Evolutionary conservation across 768 basidiomycete genomes (phyloP), one percentile per base, ranked within the genome.

Genomic region (Boletus speciosus): DNA sequence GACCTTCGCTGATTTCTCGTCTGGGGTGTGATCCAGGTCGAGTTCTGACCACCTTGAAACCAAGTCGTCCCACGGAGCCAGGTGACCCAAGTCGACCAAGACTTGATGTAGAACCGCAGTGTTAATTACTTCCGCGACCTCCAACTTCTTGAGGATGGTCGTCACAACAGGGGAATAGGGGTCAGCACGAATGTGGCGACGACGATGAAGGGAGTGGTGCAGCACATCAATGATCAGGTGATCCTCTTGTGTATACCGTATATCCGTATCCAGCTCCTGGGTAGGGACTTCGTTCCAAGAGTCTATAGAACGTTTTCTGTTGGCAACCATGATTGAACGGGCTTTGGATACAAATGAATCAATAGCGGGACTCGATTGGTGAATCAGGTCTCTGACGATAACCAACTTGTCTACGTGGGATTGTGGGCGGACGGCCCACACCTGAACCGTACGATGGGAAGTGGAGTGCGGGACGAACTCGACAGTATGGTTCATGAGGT

Each of bases 1-100:
- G n/a, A 70, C 42, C 61, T 65, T 57, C 67, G 67, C 36, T 71
- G 70, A 60, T 66, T 69, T 53, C 23, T 63, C 61, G 9, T 66
- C 60, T 23, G 56, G 57, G 25, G 29, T 9, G 15, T 56, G 56
- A 47, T 71, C 67, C 14, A 67, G 43, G 12, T 59, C 62, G 10
- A 81, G 61, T 16, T 71, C 65, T 1, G 70, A 71, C 53, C 71
- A 68, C 32, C 78, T 66, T 8, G 75, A 76, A 6, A 73, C 70
- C 31, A 82, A 56, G 60, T 93, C 86, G 59, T 93, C 84, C 95
- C 95, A 97, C 2, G 88, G 85, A 2, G 87, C 78, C 21, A 90
- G 65, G 7, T 85, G 78, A 7, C 96, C 94, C 14, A 96, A 62
- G 42, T 90, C 83, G 15, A 82, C 66, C 35, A 97, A 74, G 21